Base-by-base conservation (phyloP, 495 filamentous ascomycete genomes). In the Penicillium bovifimosum region DNA sequence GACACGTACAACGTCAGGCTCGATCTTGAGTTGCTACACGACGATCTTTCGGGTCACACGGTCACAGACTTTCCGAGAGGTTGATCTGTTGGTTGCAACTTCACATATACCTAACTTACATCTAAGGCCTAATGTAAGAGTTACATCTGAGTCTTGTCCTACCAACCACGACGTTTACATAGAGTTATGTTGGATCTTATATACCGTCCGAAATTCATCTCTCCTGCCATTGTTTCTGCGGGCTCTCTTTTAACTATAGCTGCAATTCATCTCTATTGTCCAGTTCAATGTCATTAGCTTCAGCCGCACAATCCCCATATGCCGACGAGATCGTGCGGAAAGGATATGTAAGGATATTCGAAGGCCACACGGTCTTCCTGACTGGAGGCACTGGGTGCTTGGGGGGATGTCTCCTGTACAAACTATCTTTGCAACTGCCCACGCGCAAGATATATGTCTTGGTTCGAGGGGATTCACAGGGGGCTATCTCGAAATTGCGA, bases 321-420 rank as follows among this genome's bases (percentile, higher is more conserved):
- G 44, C 50, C n/a, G 64, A 66, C 2, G 50, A 58, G 17, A 48
- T 70, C 32, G 40, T 59, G 11, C 61, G 55, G 14, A 58, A 47
- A 34, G 66, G 66, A n/a, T 71, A 73, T 53, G 47, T 53, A 16
- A 60, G 53, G 5, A 36, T 49, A 9, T 71, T 67, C 10, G 62
- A 67, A 24, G 41, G 18, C 8, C 66, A 74, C 40, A 63, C 55
- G 1, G 66, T 74, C 16, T 66, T 74, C 18, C 57, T 74, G 9
- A 72, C 69, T 0, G 71, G 71, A 9, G 61, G 64, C 26, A 74
- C 71, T 2, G 71, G 71, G 16, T 66, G 64, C 3, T 48, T 74
- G 3, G 71, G 71, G 11, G 69, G 66, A 14, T 69, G 65, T 43
- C 62, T 74, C 17, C 43, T 72, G 8, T 71, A 72, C 50, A 74